A percentile compares a stretch with the other conserved stretches of the same genome.
Conservation (phyloP, 2,329 filamentous ascomycete genomes). For the Colletotrichum agaves region DNA sequence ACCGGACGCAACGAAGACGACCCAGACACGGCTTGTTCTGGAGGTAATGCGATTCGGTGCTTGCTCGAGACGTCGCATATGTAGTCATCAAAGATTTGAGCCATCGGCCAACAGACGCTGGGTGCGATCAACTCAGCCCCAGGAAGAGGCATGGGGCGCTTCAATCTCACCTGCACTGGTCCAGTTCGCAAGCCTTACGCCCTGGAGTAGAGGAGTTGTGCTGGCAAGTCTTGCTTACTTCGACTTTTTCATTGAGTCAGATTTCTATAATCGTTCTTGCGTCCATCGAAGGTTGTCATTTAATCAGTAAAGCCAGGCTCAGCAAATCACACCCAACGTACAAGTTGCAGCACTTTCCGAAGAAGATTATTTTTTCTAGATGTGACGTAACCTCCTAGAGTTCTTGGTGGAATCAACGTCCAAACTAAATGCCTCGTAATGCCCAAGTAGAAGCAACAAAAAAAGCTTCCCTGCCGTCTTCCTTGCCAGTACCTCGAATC, state of each 20-base stretch:
- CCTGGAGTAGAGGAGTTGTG: not conserved
- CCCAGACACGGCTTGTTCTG: too few relatives aligned
- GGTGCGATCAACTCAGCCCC: not conserved
- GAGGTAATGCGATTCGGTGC: too few relatives aligned
- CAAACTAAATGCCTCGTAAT: constrained; percentile 24
- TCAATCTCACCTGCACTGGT: constrained; percentile 6
- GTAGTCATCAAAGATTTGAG: not conserved
- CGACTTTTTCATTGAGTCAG: too few relatives aligned
- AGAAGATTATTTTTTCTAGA: not conserved
- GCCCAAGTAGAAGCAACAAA: constrained; percentile 1
- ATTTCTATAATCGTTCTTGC: too few relatives aligned
- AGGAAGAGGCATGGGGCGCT: not conserved
- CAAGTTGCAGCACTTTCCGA: too few relatives aligned
- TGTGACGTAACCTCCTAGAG: not conserved
- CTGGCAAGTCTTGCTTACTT: not conserved
- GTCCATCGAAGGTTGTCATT: too few relatives aligned
- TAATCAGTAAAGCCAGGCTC: too few relatives aligned
- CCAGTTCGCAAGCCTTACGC: not conserved
- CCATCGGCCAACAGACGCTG: not conserved
- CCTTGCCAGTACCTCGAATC: constrained; percentile 12
- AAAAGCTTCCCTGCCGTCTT: not conserved
- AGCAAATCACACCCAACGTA: too few relatives aligned
- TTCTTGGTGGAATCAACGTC: not conserved
- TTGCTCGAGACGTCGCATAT: not conserved
- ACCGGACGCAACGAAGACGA: constrained; percentile 8